Evolutionary conservation across 2,329 filamentous ascomycete genomes (phyloP), one percentile per base, ranked within the genome.

Genomic region (Ascochyta koolunga): DNA sequence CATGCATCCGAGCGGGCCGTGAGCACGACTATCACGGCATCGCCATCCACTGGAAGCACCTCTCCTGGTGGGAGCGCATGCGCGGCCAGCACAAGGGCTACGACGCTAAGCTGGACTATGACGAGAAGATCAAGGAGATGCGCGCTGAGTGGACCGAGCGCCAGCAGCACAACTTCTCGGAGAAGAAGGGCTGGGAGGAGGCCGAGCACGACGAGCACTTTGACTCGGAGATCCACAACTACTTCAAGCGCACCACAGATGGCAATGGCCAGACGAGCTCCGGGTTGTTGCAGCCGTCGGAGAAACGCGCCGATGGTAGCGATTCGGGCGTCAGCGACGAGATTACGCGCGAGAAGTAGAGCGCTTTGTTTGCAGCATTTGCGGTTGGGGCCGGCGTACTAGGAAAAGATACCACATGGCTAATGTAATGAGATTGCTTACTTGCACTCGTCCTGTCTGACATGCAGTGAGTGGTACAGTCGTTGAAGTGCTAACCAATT

Each of bases 11-110:
- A 55, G 81, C 85, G 2, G 92, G 91, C 58, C 86, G 86, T 56
- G 88, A 87, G 63, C 59, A 86, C 25, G 91, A 97, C 42, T 98
- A 98, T 80, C 93, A 96, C 78, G 93, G 93, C 62, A 88, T 96
- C 48, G 93, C 93, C 56, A 87, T 98, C 55, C 92, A 98, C 81
- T 89, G 91, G 41, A 85, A 89, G 74, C 93, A 98, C 72, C 79
- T 98, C 59, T 93, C 89, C 6, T 74, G 93, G 45, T 98, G 91
- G 89, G 93, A 98, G 82, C 88, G 91, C 58, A 76, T 90, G 59
- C 83, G 85, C 49, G 92, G 91, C 45, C 83, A 89, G 16, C 86
- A 88, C 75, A 96, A 95, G 81, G 74, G 84, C 71, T 98, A 97
- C 79, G 81, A 97, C 75, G 86, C 63, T 36, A 87, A 90, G 59